Percentiles rank a stretch among this genome's conserved stretches.
Evolutionary conservation across 2,329 filamentous ascomycete species (phyloP).

Genomic region (Apiospora kogelbergensis): DNA sequence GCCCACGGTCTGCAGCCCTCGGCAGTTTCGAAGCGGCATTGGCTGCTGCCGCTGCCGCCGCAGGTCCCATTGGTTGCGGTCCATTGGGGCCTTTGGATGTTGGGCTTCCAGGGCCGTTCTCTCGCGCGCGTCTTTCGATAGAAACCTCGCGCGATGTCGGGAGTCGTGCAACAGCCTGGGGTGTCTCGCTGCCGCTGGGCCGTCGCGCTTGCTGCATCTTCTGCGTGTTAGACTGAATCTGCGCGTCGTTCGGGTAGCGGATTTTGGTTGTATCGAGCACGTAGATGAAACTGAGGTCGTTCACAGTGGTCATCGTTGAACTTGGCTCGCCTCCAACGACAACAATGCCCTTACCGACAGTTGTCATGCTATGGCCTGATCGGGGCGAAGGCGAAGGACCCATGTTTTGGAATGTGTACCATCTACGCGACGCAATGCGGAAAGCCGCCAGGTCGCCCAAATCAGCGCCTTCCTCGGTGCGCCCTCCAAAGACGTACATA

Average conservation of each 20-base stretch:
- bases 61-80: not conserved
- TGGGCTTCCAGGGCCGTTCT: constrained; percentile 26
- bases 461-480: constrained; percentile 90
- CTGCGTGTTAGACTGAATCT: constrained; percentile 39
- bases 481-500: constrained; percentile 98
- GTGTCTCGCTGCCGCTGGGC: constrained; percentile 39
- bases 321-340: constrained; percentile 94
- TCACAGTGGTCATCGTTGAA: constrained; percentile 75
- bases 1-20: constrained; percentile 37
- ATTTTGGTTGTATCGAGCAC: constrained; percentile 95
- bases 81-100: constrained; percentile 31
- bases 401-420: constrained; percentile 99
- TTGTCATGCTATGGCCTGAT: constrained; percentile 97
- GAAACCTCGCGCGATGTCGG: constrained; percentile 51
- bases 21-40: constrained; percentile 39
- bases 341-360: constrained; percentile 87
- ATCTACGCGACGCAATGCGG: constrained; percentile 73
- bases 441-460: constrained; percentile 88
- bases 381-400: constrained; percentile 89
- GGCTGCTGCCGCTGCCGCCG: constrained; percentile 16
- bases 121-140: constrained; percentile 43
- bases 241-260: constrained; percentile 82
- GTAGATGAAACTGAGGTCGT: constrained; percentile 86
- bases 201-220: constrained; percentile 40
- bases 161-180: constrained; percentile 30